A percentile compares a stretch with the other conserved stretches of the same genome.
Evolutionary conservation across 129 eudicot genomes (phyloP).

Genomic region (Gnaphalium uliginosum): DNA sequence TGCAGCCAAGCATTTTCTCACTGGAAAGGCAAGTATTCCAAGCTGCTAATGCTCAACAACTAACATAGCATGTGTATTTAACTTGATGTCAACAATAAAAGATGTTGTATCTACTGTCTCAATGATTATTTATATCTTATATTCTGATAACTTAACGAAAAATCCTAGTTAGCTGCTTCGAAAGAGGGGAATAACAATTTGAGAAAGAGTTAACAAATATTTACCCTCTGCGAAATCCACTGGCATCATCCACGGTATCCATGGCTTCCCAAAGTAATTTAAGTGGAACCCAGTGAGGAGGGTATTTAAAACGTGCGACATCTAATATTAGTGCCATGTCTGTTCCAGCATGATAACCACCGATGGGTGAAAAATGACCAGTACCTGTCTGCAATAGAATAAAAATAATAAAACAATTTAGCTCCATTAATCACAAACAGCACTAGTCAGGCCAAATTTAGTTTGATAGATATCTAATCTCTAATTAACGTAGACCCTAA

Average conservation of each 20-base stretch:
- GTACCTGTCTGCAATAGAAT: slow-evolving; percentile 71
- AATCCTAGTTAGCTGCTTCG: background rate
- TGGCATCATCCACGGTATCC: slow-evolving; percentile 76
- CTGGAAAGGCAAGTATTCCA: background rate
- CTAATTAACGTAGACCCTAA: background rate
- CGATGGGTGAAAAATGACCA: slow-evolving; percentile 98
- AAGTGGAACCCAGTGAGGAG: slow-evolving; percentile 99
- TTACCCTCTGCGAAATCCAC: slow-evolving; percentile 88
- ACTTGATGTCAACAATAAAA: background rate
- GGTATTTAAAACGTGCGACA: slow-evolving; percentile 97
- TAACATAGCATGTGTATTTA: background rate
- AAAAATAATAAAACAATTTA: slow-evolving; percentile 11
- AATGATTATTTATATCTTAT: background rate
- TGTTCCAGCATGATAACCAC: slow-evolving; percentile 95
- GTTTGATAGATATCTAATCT: background rate
- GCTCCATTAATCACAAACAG: slow-evolving; percentile 7
- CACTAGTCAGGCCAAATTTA: too few relatives aligned
- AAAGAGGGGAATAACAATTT: background rate
- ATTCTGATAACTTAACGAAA: background rate
- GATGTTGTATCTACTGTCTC: background rate
- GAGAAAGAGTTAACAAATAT: background rate
- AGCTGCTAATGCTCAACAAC: background rate
- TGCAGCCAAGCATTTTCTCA: background rate
- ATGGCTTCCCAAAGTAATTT: slow-evolving; percentile 98
- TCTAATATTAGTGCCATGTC: slow-evolving; percentile 94